Conservation (phyloP, 805 yeast species). For the Sugiyamaella mastotermitis region DNA sequence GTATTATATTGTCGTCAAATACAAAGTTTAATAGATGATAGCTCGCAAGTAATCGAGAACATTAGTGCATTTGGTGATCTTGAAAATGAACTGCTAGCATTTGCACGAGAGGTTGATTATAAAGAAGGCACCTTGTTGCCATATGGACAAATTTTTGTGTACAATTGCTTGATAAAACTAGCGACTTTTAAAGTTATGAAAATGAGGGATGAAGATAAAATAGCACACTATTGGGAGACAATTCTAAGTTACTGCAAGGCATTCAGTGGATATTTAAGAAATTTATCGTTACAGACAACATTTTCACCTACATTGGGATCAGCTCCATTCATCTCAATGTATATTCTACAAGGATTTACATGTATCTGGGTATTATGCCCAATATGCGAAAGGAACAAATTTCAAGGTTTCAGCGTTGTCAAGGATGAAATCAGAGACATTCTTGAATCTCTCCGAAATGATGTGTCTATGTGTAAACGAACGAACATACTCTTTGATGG, state of each 20-base stretch:
- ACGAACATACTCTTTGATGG: not conserved
- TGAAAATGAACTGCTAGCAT: not conserved
- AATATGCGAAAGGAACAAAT: not conserved
- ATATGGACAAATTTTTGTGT: constrained; percentile 3
- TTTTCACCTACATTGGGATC: constrained; percentile 6
- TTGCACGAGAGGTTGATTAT: not conserved
- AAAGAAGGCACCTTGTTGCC: constrained; percentile 4
- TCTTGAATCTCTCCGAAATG: not conserved
- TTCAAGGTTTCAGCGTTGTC: not conserved
- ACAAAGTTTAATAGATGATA: not conserved
- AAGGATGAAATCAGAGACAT: not conserved
- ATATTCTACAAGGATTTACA: constrained; percentile 8
- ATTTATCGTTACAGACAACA: not conserved
- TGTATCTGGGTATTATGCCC: constrained; percentile 6
- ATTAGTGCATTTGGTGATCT: not conserved
- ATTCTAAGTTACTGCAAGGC: not conserved
- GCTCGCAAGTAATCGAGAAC: no score
- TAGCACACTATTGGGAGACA: not conserved
- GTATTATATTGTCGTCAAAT: constrained; percentile 1
- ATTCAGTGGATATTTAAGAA: not conserved
- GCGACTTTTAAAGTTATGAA: constrained; percentile 1
- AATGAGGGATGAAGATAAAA: not conserved
- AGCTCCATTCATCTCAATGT: constrained; percentile 3
- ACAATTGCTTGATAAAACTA: not conserved
- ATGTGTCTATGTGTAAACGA: not conserved